Percentiles rank a stretch among this genome's conserved stretches.
These are phyloP conservation scores for Quercus engelmannii DNA, from an alignment of 306 rosid genomes.

Conservation along the genomic window DNA sequence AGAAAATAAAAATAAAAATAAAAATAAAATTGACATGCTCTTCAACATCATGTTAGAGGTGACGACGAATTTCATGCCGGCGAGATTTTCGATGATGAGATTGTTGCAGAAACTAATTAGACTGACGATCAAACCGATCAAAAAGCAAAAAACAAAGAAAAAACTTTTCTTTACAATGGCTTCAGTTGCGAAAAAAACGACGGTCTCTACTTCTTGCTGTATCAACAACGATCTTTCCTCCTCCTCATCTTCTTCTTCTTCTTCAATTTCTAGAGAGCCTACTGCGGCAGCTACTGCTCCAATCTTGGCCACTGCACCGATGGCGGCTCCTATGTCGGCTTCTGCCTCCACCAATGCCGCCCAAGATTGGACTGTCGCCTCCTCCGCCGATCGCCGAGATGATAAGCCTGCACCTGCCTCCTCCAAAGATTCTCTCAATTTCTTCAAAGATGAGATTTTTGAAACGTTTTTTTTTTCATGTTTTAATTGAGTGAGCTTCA, in stretches of 20 bases:
- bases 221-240: background rate
- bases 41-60: slow-evolving; percentile 89
- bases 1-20: background rate
- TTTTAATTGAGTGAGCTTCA: no score
- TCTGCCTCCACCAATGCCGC: no score
- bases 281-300: slow-evolving; percentile 13
- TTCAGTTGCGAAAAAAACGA: slow-evolving; percentile 85
- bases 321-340: background rate
- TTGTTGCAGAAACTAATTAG: slow-evolving; percentile 72
- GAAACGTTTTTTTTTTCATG: no score
- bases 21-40: slow-evolving; percentile 30
- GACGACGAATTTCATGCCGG: slow-evolving; percentile 69
- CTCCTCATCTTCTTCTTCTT: background rate
- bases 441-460: no score
- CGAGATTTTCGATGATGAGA: slow-evolving; percentile 54
- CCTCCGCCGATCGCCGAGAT: no score
- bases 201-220: slow-evolving; percentile 40
- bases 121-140: slow-evolving; percentile 60
- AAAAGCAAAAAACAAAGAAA: slow-evolving; percentile 34
- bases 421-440: no score
- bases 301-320: slow-evolving; percentile 14
- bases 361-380: no score
- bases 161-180: slow-evolving; percentile 62
- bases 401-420: no score
- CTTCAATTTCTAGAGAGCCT: slow-evolving; percentile 25